Percentiles rank a stretch among this genome's conserved stretches.
These are phyloP conservation scores for Colletotrichum brevisporum DNA, from an alignment of 2,329 filamentous ascomycete species.

Conservation along the genomic window DNA sequence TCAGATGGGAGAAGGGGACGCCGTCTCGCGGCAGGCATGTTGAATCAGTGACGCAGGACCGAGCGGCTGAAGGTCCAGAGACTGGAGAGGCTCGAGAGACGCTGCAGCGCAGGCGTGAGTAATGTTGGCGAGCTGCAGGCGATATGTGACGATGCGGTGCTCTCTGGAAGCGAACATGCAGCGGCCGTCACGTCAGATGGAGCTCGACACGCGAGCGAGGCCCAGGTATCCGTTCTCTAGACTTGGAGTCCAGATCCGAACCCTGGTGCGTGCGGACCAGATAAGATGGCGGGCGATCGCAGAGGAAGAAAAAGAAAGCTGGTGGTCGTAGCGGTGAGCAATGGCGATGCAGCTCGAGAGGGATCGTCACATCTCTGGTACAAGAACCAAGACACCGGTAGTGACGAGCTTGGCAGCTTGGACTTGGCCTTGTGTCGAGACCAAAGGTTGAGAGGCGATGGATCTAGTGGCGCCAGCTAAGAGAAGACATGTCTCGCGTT, in stretches of 20 bases:
- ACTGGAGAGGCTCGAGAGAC: slow-evolving; percentile 1
- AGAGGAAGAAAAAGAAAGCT: slow-evolving; percentile 25
- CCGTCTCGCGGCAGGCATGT: slow-evolving; percentile 21
- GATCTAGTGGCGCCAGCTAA: slow-evolving; percentile 16
- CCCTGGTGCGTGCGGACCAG: neutral
- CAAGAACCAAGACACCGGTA: slow-evolving; percentile 9
- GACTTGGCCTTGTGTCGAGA: neutral
- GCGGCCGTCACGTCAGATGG: slow-evolving; percentile 26
- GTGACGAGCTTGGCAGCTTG: neutral
- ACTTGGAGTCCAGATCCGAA: neutral
- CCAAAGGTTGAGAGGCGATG: neutral
- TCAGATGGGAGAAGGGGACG: slow-evolving; percentile 28
- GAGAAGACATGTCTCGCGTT: slow-evolving; percentile 21
- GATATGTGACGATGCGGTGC: slow-evolving; percentile 16
- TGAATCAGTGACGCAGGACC: slow-evolving; percentile 33
- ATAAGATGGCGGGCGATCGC: slow-evolving; percentile 22
- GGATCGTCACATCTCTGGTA: neutral
- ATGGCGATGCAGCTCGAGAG: neutral
- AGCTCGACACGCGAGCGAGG: slow-evolving; percentile 6
- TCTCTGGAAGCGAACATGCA: slow-evolving; percentile 5
- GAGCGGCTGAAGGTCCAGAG: slow-evolving; percentile 7
- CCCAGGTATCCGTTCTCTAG: slow-evolving; percentile 6
- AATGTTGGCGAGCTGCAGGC: slow-evolving; percentile 32
- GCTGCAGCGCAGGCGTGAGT: neutral
- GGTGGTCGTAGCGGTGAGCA: slow-evolving; percentile 11